Evolutionary conservation across 1,139 yeast species (phyloP).

Genomic region (Debaryomyces singareniensis): DNA sequence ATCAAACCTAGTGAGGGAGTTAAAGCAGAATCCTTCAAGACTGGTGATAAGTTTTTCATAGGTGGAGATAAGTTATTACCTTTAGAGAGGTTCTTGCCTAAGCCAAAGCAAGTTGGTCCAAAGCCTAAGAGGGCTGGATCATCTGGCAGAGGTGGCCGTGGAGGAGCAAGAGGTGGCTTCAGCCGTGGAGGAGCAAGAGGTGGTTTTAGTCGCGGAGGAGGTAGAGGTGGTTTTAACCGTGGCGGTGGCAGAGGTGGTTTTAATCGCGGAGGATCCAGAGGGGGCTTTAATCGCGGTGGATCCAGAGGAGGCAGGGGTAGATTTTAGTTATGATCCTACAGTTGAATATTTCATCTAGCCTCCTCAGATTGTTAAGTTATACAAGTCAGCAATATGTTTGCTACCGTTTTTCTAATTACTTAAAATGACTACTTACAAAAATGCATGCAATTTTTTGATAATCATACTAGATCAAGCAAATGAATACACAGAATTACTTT

Average conservation of each 20-base stretch:
- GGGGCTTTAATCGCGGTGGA: conserved; percentile 40
- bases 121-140: conserved; percentile 64
- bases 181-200: conserved; percentile 33
- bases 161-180: conserved; percentile 16
- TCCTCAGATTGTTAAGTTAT: too few species aligned
- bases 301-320: conserved; percentile 31
- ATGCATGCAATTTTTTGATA: too few species aligned
- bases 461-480: too few species aligned
- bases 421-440: too few species aligned
- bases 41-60: conserved; percentile 93
- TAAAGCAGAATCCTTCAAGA: conserved; percentile 86
- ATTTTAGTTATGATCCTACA: background rate
- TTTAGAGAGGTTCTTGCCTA: conserved; percentile 90
- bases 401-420: too few species aligned
- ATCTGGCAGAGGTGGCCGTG: conserved; percentile 28
- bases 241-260: conserved; percentile 30
- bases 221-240: conserved; percentile 27
- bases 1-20: conserved; percentile 95
- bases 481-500: background rate
- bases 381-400: too few species aligned
- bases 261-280: conserved; percentile 41
- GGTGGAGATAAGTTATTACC: conserved; percentile 95
- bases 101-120: conserved; percentile 75
- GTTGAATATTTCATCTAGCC: background rate
- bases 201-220: conserved; percentile 39